These are phyloP conservation scores for Spongospora subterranea DNA, from an alignment of 208 protist species.

Conservation along the genomic window DNA sequence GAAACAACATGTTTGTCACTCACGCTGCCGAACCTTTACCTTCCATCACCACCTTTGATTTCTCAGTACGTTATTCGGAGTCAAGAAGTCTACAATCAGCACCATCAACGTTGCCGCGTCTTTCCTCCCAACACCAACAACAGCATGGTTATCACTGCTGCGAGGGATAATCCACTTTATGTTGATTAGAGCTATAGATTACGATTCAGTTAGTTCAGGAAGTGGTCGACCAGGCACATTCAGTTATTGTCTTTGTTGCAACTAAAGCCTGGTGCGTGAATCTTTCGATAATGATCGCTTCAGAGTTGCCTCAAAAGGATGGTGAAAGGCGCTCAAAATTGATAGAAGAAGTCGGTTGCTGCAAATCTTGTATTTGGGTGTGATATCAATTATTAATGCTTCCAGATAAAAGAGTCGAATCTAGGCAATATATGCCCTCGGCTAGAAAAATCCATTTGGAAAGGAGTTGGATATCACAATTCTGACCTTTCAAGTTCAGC, in stretches of 20 bases:
- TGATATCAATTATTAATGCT: neutral
- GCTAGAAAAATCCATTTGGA: neutral
- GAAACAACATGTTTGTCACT: neutral
- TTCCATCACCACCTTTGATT: neutral
- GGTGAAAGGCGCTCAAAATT: neutral
- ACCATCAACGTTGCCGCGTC: neutral
- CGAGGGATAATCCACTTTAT: neutral
- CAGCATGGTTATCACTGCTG: neutral
- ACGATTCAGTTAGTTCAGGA: neutral
- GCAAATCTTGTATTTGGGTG: neutral
- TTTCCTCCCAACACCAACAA: neutral
- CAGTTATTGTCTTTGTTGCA: neutral
- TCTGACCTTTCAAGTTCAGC: neutral
- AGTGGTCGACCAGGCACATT: neutral
- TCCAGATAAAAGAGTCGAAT: neutral
- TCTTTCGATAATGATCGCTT: neutral
- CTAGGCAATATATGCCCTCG: neutral
- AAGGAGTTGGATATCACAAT: neutral
- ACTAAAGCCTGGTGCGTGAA: neutral
- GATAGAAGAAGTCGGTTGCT: neutral
- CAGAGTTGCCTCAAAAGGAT: neutral
- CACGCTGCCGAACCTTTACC: neutral
- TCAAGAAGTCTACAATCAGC: neutral
- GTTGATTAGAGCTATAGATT: neutral
- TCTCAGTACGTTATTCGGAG: neutral